A percentile compares a stretch with the other conserved stretches of the same genome.
Conservation (phyloP, 176 grass and related monocot species). For the Tuctoria greenei region DNA sequence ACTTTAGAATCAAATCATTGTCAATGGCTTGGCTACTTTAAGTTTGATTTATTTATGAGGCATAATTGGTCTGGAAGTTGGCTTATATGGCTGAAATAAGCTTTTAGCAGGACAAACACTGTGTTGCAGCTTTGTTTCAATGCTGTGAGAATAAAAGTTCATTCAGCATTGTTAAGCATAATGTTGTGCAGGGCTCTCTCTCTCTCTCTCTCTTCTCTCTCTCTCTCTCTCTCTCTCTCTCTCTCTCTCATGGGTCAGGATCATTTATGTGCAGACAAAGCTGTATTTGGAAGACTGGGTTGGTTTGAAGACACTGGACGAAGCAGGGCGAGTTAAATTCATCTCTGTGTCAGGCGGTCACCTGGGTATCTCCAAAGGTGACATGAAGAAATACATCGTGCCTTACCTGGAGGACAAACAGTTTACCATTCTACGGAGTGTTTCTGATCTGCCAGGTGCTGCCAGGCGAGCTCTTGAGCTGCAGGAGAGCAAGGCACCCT, state of each 20-base stretch:
- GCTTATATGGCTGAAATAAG: background rate
- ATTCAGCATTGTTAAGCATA: background rate
- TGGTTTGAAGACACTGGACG: conserved; percentile 72
- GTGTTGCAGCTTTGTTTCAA: background rate
- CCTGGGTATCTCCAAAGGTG: conserved; percentile 66
- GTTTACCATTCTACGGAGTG: background rate
- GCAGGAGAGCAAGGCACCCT: background rate
- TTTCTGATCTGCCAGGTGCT: conserved; percentile 12
- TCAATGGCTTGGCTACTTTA: background rate
- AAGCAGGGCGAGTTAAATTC: conserved; percentile 73
- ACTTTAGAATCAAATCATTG: background rate
- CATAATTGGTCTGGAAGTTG: background rate
- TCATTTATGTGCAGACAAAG: conserved; percentile 48
- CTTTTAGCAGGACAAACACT: background rate
- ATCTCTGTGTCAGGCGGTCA: conserved; percentile 75
- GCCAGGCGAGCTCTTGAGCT: conserved; percentile 32
- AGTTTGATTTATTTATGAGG: background rate
- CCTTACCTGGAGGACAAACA: conserved; percentile 54
- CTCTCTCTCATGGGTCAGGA: too few species aligned
- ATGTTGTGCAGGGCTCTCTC: background rate
- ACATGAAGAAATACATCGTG: conserved; percentile 85
- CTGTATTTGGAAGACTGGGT: conserved; percentile 94
- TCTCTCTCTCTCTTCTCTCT: too few species aligned
- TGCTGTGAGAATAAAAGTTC: too few species aligned
- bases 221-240: too few species aligned